phyloP scores from a whole-genome alignment of 495 filamentous ascomycete species.

The Talaromyces adpressus region DNA sequence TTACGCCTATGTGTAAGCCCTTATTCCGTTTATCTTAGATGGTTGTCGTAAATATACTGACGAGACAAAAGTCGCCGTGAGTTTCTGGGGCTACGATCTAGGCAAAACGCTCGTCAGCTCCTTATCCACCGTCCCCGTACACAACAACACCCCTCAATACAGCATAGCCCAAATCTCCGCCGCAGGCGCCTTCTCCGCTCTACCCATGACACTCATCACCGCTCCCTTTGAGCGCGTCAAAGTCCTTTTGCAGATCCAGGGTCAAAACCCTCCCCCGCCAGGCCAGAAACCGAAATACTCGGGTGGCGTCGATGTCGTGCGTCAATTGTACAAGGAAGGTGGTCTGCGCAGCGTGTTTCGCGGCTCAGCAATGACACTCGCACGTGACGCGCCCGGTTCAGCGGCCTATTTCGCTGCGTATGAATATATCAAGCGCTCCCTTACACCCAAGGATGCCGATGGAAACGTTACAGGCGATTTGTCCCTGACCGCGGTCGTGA shows the following conservation, averaged over 20 bases:
- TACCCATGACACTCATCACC: slow-evolving; percentile 96
- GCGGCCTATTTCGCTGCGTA: slow-evolving; percentile 97
- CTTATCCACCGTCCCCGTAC: slow-evolving; percentile 52
- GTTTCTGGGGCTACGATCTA: slow-evolving; percentile 96
- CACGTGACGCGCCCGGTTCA: slow-evolving; percentile 84
- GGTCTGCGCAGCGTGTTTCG: slow-evolving; percentile 88
- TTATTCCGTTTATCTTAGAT: too few species aligned
- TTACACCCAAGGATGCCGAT: slow-evolving; percentile 80
- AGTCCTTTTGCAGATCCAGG: slow-evolving; percentile 95
- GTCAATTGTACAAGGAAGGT: slow-evolving; percentile 88
- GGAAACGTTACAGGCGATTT: slow-evolving; percentile 64
- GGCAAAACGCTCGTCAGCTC: slow-evolving; percentile 79
- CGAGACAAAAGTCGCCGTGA: slow-evolving; percentile 70
- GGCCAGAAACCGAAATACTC: slow-evolving; percentile 91
- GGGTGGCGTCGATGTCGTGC: slow-evolving; percentile 86
- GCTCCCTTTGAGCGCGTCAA: slow-evolving; percentile 98
- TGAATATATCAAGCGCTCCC: slow-evolving; percentile 80
- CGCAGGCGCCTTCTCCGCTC: slow-evolving; percentile 95
- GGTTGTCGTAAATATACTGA: background rate
- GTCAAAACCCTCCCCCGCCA: slow-evolving; percentile 74
- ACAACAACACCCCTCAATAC: slow-evolving; percentile 56
- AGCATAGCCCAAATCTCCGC: slow-evolving; percentile 82
- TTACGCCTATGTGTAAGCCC: slow-evolving; percentile 99
- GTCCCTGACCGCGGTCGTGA: slow-evolving; percentile 73
- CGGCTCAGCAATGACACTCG: slow-evolving; percentile 82